Base-by-base conservation (phyloP, 148 eudicot genomes). In the Chenopodium album region DNA sequence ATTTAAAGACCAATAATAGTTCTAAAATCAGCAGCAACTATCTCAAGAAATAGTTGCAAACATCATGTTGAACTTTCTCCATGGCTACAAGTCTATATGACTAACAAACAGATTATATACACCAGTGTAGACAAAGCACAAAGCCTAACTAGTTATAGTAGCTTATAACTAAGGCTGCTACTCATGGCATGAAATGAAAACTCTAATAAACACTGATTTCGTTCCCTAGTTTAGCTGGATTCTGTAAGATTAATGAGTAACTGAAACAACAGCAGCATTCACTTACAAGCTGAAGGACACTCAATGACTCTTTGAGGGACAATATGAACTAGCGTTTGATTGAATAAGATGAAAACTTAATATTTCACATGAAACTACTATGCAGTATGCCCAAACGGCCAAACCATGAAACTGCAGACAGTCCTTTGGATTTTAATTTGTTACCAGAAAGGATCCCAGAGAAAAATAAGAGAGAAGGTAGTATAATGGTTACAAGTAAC, bases 291-390 rank as follows among this genome's bases (percentile, higher is more conserved):
- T 26, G 26, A 26, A 26, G 26, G 26, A 23, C 28, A 64, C 32
- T 23, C 4, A 64, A 4, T 26, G 26, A 34, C 37, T 34, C 37
- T 34, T 34, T 9, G 5, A 64, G 23, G 0, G 31, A 23, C 69
- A 28, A 29, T 62, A 11, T 67, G 37, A 67, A 34, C 71, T 28
- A 67, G 19, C 29, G 7, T 26, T 26, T 13, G 19, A 12, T 17
- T 2, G 62, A 4, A 17, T 14, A 56, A 56, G 62, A 56, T 56
- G 22, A 17, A 17, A 56, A 56, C 17, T 56, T 3, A 3, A 56
- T 47, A 78, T 68, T 65, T 66, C 23, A 66, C 29, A 17, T 37
- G 81, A 50, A 48, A 68, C 64, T 50, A 71, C n/a, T 72, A 60
- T 23, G n/a, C 44, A 41, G 44, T 6, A 41, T 41, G 44, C 8